Conservation (phyloP, 495 filamentous ascomycete genomes). For the Aspergillus haitiensis region DNA sequence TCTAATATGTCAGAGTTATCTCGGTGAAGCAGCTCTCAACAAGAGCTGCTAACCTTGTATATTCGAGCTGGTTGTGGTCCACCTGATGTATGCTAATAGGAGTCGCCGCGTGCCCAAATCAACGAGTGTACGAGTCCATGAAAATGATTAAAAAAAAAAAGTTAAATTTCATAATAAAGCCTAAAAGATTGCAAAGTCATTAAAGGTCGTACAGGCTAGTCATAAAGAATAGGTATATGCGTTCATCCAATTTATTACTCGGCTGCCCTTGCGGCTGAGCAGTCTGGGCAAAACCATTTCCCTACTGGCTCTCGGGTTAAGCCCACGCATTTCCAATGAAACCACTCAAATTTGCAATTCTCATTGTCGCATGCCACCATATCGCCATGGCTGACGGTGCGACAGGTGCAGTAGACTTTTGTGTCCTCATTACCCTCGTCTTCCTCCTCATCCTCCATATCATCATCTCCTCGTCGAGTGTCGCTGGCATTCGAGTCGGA, state of each 20-base stretch:
- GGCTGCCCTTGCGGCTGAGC: slow-evolving; percentile 47
- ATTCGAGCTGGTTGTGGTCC: too few species aligned
- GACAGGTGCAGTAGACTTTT: slow-evolving; percentile 88
- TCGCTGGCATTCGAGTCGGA: slow-evolving; percentile 50
- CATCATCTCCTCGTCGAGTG: slow-evolving; percentile 45
- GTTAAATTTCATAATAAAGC: neutral
- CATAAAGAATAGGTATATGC: slow-evolving; percentile 5
- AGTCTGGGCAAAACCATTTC: slow-evolving; percentile 89
- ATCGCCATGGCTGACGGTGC: slow-evolving; percentile 89
- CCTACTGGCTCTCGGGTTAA: slow-evolving; percentile 85
- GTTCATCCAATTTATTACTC: slow-evolving; percentile 8
- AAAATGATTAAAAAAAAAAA: neutral
- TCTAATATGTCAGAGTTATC: neutral
- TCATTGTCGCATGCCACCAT: slow-evolving; percentile 99
- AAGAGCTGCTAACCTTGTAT: too few species aligned
- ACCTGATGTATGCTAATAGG: too few species aligned
- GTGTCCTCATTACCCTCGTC: slow-evolving; percentile 88
- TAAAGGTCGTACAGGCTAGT: slow-evolving; percentile 6
- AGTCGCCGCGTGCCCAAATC: too few species aligned
- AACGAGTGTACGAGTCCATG: neutral
- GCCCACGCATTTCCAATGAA: slow-evolving; percentile 95
- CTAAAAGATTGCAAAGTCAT: slow-evolving; percentile 10
- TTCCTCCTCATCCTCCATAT: slow-evolving; percentile 68
- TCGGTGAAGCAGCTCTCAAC: too few species aligned
- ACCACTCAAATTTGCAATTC: slow-evolving; percentile 92